Percentiles rank a stretch among this genome's conserved stretches.
Conservation (phyloP, 306 rosid species). For the Cucumis cinereus region DNA sequence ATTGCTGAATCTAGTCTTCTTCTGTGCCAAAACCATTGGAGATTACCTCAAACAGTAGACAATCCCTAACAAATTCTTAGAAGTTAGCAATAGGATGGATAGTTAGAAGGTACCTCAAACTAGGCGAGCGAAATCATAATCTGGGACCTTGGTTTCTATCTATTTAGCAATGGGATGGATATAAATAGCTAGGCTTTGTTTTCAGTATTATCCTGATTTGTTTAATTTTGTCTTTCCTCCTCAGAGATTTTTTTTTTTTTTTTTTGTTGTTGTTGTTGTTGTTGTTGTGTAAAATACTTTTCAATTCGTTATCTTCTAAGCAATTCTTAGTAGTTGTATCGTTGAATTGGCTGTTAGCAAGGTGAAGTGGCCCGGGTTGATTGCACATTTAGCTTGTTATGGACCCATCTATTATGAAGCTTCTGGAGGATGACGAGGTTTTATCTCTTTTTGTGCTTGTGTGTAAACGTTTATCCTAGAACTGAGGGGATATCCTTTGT, state of each 20-base stretch:
- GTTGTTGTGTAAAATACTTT: background rate
- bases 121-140: too few species aligned
- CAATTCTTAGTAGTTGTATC: background rate
- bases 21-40: too few species aligned
- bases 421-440: conserved; percentile 89
- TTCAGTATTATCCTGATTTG: background rate
- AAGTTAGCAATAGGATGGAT: too few species aligned
- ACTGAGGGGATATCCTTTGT: conserved; percentile 2
- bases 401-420: conserved; percentile 88
- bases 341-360: background rate
- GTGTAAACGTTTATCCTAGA: background rate
- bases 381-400: conserved; percentile 15
- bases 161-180: background rate
- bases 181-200: background rate
- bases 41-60: too few species aligned
- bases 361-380: background rate
- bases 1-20: too few species aligned
- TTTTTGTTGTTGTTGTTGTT: background rate
- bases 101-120: too few species aligned
- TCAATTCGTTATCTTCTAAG: background rate
- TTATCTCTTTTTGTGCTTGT: conserved; percentile 6
- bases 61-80: too few species aligned
- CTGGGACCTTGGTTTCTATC: background rate
- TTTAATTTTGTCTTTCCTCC: background rate
- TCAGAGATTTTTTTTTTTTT: background rate